These are phyloP conservation scores for Lachancea cidri DNA, from an alignment of 805 yeast genomes.

Conservation along the genomic window DNA sequence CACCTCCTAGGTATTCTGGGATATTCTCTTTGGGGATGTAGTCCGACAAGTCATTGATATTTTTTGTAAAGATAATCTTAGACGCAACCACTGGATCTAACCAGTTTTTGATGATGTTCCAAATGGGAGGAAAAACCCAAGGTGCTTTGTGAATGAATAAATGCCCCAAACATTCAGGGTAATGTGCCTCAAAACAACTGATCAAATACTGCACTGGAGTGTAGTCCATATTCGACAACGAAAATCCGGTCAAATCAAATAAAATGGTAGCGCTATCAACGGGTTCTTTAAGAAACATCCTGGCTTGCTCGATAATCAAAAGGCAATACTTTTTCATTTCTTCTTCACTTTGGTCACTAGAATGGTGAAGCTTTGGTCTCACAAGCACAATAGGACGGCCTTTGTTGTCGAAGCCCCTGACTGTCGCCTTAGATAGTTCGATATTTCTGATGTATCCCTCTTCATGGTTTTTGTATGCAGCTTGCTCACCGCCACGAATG, in stretches of 20 bases:
- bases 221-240: conserved; percentile 91
- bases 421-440: conserved; percentile 61
- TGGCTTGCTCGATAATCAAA: conserved; percentile 72
- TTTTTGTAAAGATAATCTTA: conserved; percentile 79
- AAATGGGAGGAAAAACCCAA: conserved; percentile 91
- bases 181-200: conserved; percentile 88
- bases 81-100: conserved; percentile 94
- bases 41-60: conserved; percentile 57
- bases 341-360: conserved; percentile 59
- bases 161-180: conserved; percentile 88
- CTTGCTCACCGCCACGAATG: conserved; percentile 68
- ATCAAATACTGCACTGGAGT: conserved; percentile 85
- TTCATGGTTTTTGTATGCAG: conserved; percentile 43
- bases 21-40: conserved; percentile 55
- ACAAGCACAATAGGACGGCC: conserved; percentile 79
- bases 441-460: conserved; percentile 39
- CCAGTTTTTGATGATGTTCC: conserved; percentile 93
- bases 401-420: conserved; percentile 67
- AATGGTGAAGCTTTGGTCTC: conserved; percentile 70
- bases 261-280: conserved; percentile 76
- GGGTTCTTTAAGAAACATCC: conserved; percentile 68
- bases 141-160: conserved; percentile 91
- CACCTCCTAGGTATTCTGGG: conserved; percentile 74
- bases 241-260: conserved; percentile 82
- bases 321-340: conserved; percentile 76